Base-by-base conservation (phyloP, 2,329 filamentous ascomycete species). In the Massarina eburnea region DNA sequence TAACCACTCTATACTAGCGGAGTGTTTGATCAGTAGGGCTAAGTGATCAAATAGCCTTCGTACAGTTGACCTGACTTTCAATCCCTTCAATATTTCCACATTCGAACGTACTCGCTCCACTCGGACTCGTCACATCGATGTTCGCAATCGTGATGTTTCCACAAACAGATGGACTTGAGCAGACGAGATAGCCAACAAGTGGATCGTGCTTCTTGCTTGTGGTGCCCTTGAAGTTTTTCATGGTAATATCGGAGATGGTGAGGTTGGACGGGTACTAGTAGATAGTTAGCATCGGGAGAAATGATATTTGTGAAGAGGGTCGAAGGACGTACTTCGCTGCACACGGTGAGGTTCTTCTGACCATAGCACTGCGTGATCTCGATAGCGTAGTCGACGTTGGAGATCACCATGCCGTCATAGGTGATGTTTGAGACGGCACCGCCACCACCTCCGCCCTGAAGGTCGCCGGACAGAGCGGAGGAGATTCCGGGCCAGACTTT, bases 401-500 rank as follows among this genome's bases (percentile, higher is more conserved):
- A 67, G 48, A 84, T 74, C 29, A 70, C 61, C 71, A 87, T 83
- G 3, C 73, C 76, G 46, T 86, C 80, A 62, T 85, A 88, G 1
- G 84, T 87, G 49, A 88, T 77, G 62, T 88, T 88, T 46, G 74
- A 76, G 37, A 88, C 84, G 30, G 73, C 72, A 20, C 85, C 83
- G 4, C 67, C 68, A 29, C 84, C 84, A 15, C 84, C 84, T n/a
- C 84, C 84, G 6, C 84, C 85, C 57, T 83, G 80, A 0, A 86
- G 75, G 44, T 84, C 80, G 15, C 77, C 80, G 15, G 80, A 80
- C 3, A 85, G 69, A 0, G 77, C 76, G 2, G 79, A 76, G 3
- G 75, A 57, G 15, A 76, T 59, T 26, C 82, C 82, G 0, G 85
- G 84, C 85, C 85, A 89, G 44, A 88, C 84, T 68, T 89, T 89